Evolutionary conservation across 2,329 filamentous ascomycete genomes (phyloP).

Genomic region (Beauveria caledonica): DNA sequence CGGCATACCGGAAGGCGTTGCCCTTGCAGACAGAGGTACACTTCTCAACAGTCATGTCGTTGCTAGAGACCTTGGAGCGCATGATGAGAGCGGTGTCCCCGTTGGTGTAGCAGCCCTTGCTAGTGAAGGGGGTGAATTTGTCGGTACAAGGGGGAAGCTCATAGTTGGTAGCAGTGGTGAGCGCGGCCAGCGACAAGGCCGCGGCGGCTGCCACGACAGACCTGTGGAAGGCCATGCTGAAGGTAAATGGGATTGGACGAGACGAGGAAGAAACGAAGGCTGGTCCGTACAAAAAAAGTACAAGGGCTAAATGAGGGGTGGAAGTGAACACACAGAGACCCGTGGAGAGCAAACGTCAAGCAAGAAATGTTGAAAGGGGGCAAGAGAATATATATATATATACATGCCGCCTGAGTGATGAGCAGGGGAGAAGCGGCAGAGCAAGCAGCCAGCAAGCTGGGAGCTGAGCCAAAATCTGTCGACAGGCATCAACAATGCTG

Average conservation of each 20-base stretch:
- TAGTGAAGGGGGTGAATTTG: conserved; percentile 39
- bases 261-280: conserved; percentile 13
- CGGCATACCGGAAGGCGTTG: conserved; percentile 43
- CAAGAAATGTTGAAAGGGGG: not conserved
- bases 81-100: conserved; percentile 31
- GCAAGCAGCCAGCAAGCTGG: not conserved
- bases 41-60: conserved; percentile 38
- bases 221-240: conserved; percentile 25
- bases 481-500: not conserved
- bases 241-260: conserved; percentile 14
- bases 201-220: conserved; percentile 27
- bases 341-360: not conserved
- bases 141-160: conserved; percentile 37
- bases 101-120: conserved; percentile 40
- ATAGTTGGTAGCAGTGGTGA: conserved; percentile 33
- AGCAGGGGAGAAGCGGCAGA: not conserved
- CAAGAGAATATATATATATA: conserved; percentile 8
- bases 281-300: conserved; percentile 14
- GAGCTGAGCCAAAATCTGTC: conserved; percentile 1
- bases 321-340: conserved; percentile 3
- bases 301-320: not conserved
- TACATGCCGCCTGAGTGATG: not conserved
- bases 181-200: conserved; percentile 29
- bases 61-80: conserved; percentile 29
- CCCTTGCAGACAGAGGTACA: conserved; percentile 43